Evolutionary conservation across 2,329 filamentous ascomycete species (phyloP).

Genomic region (Paecilomyces dactylethromorphus): DNA sequence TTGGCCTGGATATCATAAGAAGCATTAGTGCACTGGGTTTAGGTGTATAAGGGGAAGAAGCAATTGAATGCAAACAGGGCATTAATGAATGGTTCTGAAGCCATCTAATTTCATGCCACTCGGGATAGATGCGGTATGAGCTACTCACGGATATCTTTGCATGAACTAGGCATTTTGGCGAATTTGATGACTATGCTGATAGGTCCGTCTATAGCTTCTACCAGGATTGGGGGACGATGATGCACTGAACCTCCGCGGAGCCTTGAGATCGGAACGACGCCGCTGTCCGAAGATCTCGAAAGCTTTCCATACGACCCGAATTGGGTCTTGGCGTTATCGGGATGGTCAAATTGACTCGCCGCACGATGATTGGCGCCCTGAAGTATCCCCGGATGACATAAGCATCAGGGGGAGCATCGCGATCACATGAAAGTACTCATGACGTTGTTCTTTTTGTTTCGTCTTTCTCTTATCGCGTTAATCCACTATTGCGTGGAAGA

Average conservation of each 20-base stretch:
- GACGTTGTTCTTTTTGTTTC: neutral
- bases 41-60: neutral
- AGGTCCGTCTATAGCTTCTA: neutral
- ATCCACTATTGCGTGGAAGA: neutral
- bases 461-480: neutral
- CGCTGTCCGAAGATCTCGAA: neutral
- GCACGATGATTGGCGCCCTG: neutral
- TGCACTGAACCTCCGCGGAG: neutral
- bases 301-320: neutral
- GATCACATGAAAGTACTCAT: neutral
- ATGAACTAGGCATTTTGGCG: conserved; percentile 79
- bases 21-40: conserved; percentile 10
- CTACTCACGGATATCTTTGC: conserved; percentile 85
- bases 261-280: neutral
- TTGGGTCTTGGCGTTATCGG: neutral
- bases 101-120: neutral
- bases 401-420: neutral
- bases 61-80: neutral
- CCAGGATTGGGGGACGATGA: neutral
- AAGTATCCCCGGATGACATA: neutral
- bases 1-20: conserved; percentile 54
- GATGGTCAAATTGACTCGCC: neutral
- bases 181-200: neutral
- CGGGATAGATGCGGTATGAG: conserved; percentile 2
- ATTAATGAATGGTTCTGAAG: neutral